Evolutionary conservation across 495 filamentous ascomycete genomes (phyloP).

Genomic region (Ramalina intermedia): DNA sequence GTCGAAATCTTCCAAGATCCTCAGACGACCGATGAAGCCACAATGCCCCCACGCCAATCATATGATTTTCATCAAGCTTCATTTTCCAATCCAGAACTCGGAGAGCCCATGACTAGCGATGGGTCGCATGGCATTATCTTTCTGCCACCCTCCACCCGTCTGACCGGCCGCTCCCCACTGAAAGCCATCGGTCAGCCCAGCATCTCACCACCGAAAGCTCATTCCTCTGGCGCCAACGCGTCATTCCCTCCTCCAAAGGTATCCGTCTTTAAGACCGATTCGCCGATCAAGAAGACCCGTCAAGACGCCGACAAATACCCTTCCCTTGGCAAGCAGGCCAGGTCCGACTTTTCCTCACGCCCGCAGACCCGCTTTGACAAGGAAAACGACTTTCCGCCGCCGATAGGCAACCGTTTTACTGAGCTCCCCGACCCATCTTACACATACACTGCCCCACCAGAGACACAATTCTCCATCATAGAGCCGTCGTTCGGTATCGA

Average conservation of each 20-base stretch:
- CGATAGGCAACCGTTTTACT: slow-evolving; percentile 35
- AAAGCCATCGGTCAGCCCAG: slow-evolving; percentile 33
- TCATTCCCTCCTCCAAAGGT: slow-evolving; percentile 58
- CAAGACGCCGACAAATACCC: slow-evolving; percentile 42
- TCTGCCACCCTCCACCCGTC: slow-evolving; percentile 35
- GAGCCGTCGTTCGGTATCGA: slow-evolving; percentile 57
- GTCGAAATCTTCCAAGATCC: slow-evolving; percentile 53
- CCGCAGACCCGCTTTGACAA: slow-evolving; percentile 35
- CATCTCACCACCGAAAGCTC: slow-evolving; percentile 27
- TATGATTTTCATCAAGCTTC: not conserved
- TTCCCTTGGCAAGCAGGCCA: slow-evolving; percentile 35
- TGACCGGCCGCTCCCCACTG: slow-evolving; percentile 44
- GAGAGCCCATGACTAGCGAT: no score
- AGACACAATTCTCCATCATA: slow-evolving; percentile 57
- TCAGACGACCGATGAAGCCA: slow-evolving; percentile 31
- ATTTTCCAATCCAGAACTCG: no score
- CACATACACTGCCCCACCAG: slow-evolving; percentile 44
- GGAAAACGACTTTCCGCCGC: slow-evolving; percentile 44
- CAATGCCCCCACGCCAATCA: slow-evolving; percentile 35
- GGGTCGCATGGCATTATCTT: slow-evolving; percentile 31
- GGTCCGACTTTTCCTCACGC: slow-evolving; percentile 45
- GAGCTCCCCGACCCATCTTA: slow-evolving; percentile 41
- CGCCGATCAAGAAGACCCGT: slow-evolving; percentile 62
- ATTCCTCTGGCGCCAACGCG: slow-evolving; percentile 32
- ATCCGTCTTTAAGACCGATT: slow-evolving; percentile 61